Evolutionary conservation across 73 alveolate species (phyloP), one percentile per base, ranked within the genome.

Genomic region (Tetrahymena thermophila): DNA sequence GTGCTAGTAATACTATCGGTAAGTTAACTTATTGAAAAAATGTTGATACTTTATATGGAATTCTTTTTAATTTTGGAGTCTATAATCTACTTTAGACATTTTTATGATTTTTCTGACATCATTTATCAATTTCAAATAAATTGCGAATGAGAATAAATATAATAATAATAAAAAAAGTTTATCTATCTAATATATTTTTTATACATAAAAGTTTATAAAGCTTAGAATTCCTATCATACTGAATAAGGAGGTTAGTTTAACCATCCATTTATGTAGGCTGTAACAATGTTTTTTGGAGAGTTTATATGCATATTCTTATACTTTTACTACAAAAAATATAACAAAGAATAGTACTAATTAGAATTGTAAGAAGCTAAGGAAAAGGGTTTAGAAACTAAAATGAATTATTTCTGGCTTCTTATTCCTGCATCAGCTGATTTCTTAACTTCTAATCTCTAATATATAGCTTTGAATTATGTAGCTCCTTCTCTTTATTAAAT

Each of bases 401-500:
- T 57, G 25, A 95, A 95, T 42, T 95, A 95, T 93, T 89, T 71
- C 31, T 89, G 95, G 95, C 43, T 95, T 19, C 94, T 94, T 4
- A 95, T 95, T 43, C 97, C 97, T 50, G 97, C 97, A 3, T 85
- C 94, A 58, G 93, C 95, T 28, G 97, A 95, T 95, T 95, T 95
- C 71, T 71, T 94, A 43, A 94, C 95, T 14, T 95, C 97, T 17
- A 95, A 94, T 31, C 85, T 85, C 21, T 93, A 94, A 43, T 95
- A 95, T 37, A 95, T 95, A 10, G 93, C 97, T 38, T 89, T 95
- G 83, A 95, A 95, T 95, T 95, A 85, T 34, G 89, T 95, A 34
- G 94, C 97, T n/a, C 97, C 97, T n/a, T 95, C 97, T 9, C 97
- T 98, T 35, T 98, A 98, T 96, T 97, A 98, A 96, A 98, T 98